These are phyloP conservation scores for Ganoderma resinaceum DNA, from an alignment of 1,284 basidiomycete genomes.

Conservation along the genomic window DNA sequence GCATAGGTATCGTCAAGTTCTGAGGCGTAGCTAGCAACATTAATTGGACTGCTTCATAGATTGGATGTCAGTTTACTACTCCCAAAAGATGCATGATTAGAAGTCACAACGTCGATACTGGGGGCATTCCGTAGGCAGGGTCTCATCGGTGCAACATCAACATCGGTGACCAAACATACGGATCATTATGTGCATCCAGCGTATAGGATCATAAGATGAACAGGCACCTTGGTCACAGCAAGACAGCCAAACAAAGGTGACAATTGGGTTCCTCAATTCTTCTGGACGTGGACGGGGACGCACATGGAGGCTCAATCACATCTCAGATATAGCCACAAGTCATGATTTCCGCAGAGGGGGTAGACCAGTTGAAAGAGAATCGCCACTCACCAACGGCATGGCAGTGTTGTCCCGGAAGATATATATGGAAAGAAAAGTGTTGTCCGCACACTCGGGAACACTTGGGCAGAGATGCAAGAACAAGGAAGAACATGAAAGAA, in stretches of 20 bases:
- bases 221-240: too few species aligned
- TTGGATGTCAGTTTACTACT: neutral
- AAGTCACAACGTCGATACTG: neutral
- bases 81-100: neutral
- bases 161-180: too few species aligned
- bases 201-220: too few species aligned
- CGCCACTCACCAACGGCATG: too few species aligned
- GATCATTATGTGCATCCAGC: too few species aligned
- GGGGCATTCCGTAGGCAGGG: neutral
- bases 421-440: too few species aligned
- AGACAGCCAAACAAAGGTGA: too few species aligned
- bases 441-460: too few species aligned
- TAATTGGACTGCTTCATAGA: constrained; percentile 51
- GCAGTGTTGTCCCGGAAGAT: too few species aligned
- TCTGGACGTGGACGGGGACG: neutral
- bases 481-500: too few species aligned
- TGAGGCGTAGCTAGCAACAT: constrained; percentile 50
- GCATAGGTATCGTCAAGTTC: constrained; percentile 42
- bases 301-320: neutral
- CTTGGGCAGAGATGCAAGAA: too few species aligned
- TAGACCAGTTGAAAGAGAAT: neutral
- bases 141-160: too few species aligned
- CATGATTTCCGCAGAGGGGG: neutral
- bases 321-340: neutral
- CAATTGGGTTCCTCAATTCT: neutral